These are phyloP conservation scores for Aurifilum marmelostoma DNA, from an alignment of 2,329 filamentous ascomycete genomes.

Conservation along the genomic window DNA sequence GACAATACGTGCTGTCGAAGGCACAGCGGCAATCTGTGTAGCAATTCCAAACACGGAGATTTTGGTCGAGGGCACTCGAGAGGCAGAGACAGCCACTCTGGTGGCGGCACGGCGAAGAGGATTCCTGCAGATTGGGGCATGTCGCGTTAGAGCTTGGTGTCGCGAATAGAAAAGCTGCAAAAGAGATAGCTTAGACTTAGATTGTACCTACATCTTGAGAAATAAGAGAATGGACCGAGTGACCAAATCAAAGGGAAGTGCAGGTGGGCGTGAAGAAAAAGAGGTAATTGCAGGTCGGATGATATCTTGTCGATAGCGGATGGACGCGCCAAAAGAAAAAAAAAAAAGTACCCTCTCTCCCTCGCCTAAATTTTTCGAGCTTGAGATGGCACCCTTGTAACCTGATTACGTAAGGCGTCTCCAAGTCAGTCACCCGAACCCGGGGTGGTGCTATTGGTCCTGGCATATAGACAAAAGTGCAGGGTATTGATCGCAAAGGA, in stretches of 20 bases:
- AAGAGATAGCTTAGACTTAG: neutral
- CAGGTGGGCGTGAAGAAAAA: neutral
- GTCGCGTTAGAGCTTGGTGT: conserved; percentile 17
- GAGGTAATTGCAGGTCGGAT: conserved; percentile 2
- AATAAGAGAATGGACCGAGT: neutral
- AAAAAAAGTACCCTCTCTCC: neutral
- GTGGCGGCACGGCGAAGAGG: conserved; percentile 40
- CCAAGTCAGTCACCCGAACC: neutral
- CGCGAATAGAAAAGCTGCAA: neutral
- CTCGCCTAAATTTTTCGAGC: conserved; percentile 8
- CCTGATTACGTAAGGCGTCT: neutral
- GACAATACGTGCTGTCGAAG: conserved; percentile 24
- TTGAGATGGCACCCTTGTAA: neutral
- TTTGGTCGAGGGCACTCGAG: conserved; percentile 34
- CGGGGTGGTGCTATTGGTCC: neutral
- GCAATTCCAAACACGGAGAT: conserved; percentile 33
- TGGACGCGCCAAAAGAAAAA: neutral
- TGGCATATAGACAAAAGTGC: neutral
- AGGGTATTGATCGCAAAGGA: neutral
- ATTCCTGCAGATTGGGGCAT: conserved; percentile 34
- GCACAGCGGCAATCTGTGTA: conserved; percentile 29
- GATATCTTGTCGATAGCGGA: neutral
- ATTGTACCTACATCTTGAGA: conserved; percentile 24
- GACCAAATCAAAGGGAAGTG: too few relatives aligned
- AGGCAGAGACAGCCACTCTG: conserved; percentile 38